Percentiles rank a stretch among this genome's conserved stretches.
Conservation (phyloP, 371 early-diverging fungal species). For the Syncephalastrum contaminatum region DNA sequence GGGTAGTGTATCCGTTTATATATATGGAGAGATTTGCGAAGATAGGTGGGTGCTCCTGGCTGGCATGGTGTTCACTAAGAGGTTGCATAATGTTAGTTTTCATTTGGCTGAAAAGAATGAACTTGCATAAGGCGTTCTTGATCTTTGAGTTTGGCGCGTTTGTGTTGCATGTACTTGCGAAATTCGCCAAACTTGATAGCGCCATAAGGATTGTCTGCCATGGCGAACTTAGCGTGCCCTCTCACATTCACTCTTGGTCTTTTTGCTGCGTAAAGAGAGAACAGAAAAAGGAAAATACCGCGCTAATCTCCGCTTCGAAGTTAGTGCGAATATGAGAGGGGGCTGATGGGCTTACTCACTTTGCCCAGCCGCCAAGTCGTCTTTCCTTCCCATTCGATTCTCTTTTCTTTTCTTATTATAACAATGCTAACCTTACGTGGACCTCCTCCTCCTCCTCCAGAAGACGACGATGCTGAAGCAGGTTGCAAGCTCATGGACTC, state of each 20-base stretch:
- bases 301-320: background rate
- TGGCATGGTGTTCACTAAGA: constrained; percentile 22
- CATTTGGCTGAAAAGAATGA: background rate
- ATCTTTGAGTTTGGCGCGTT: constrained; percentile 60
- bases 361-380: no score
- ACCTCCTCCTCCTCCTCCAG: constrained; percentile 12
- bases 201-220: constrained; percentile 44
- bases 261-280: constrained; percentile 6
- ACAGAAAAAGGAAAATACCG: background rate
- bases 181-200: constrained; percentile 64
- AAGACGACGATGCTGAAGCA: constrained; percentile 31
- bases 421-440: no score
- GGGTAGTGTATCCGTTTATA: constrained; percentile 70
- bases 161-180: constrained; percentile 59
- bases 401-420: no score
- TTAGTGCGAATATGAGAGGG: no score
- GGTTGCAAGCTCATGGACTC: constrained; percentile 58
- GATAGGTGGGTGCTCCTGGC: constrained; percentile 36
- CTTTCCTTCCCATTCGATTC: no score
- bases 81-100: constrained; percentile 9
- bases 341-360: no score
- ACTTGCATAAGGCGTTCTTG: constrained; percentile 54
- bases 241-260: background rate
- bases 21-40: constrained; percentile 62
- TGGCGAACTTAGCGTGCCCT: background rate